Percentiles rank a stretch among this genome's conserved stretches.
These are phyloP conservation scores for Wickerhamomyces bisporus DNA, from an alignment of 805 yeast genomes.

Conservation along the genomic window DNA sequence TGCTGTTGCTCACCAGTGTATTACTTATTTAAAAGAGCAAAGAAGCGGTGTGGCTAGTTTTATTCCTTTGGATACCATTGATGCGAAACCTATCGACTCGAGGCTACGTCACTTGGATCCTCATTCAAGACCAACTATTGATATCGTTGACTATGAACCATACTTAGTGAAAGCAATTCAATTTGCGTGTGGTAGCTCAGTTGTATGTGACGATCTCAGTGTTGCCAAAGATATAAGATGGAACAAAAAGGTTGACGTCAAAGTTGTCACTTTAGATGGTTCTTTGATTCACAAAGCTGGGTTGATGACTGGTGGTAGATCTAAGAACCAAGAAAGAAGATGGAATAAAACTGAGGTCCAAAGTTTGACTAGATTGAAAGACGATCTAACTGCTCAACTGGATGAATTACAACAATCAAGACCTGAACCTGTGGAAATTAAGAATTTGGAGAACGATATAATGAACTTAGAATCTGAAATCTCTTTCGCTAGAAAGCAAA, in stretches of 20 bases:
- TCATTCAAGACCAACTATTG: constrained; percentile 63
- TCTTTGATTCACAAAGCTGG: constrained; percentile 81
- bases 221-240: constrained; percentile 72
- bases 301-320: constrained; percentile 86
- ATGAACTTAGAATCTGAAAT: constrained; percentile 41
- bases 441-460: constrained; percentile 52
- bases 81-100: constrained; percentile 47
- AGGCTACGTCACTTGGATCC: constrained; percentile 48
- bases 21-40: constrained; percentile 76
- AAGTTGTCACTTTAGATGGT: constrained; percentile 79
- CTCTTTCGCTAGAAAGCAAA: constrained; percentile 39
- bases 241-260: constrained; percentile 51
- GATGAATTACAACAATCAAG: constrained; percentile 37
- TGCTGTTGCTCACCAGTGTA: constrained; percentile 67
- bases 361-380: constrained; percentile 43
- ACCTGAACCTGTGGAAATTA: constrained; percentile 53
- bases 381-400: constrained; percentile 42
- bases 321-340: constrained; percentile 42
- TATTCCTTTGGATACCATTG: constrained; percentile 80
- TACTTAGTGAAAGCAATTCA: constrained; percentile 70
- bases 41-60: constrained; percentile 82
- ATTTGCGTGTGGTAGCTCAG: constrained; percentile 72
- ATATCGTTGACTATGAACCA: constrained; percentile 66
- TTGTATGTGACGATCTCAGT: constrained; percentile 67
- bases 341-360: constrained; percentile 75